phyloP scores from a whole-genome alignment of 1,284 basidiomycete species.

The Pascua sp. region DNA sequence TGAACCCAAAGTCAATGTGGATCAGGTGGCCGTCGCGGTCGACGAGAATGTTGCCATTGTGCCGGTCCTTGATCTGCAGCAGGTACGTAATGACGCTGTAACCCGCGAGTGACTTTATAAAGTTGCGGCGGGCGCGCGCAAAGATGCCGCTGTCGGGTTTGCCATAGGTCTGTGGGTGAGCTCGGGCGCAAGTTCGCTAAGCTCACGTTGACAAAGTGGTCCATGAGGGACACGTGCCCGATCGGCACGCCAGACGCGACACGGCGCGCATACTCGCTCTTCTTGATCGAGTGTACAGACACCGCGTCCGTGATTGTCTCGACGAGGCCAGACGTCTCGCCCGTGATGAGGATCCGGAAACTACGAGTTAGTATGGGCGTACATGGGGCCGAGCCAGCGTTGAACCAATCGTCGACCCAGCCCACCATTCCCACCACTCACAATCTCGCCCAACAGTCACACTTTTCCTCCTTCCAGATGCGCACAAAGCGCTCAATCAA shows the following conservation, averaged over 20 bases:
- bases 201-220: conserved; percentile 80
- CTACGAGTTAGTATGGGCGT: conserved; percentile 24
- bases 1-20: conserved; percentile 97
- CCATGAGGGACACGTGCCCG: conserved; percentile 78
- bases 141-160: conserved; percentile 80
- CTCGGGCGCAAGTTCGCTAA: neutral
- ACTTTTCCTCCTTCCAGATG: conserved; percentile 93
- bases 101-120: conserved; percentile 90
- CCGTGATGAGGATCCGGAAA: conserved; percentile 88
- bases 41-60: conserved; percentile 97
- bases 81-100: conserved; percentile 95
- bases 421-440: conserved; percentile 51
- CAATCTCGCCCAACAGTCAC: conserved; percentile 88
- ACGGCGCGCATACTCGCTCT: conserved; percentile 89
- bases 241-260: conserved; percentile 68
- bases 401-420: too few species aligned
- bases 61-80: conserved; percentile 96
- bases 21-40: conserved; percentile 82
- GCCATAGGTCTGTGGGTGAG: conserved; percentile 69
- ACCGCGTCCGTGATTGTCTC: conserved; percentile 96
- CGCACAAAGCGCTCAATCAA: conserved; percentile 87
- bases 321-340: conserved; percentile 84
- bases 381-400: too few species aligned
- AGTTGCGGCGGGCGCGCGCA: conserved; percentile 78
- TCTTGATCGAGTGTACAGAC: conserved; percentile 98